Conservation (phyloP, 768 basidiomycete species). For the Myochromella boudieri region DNA sequence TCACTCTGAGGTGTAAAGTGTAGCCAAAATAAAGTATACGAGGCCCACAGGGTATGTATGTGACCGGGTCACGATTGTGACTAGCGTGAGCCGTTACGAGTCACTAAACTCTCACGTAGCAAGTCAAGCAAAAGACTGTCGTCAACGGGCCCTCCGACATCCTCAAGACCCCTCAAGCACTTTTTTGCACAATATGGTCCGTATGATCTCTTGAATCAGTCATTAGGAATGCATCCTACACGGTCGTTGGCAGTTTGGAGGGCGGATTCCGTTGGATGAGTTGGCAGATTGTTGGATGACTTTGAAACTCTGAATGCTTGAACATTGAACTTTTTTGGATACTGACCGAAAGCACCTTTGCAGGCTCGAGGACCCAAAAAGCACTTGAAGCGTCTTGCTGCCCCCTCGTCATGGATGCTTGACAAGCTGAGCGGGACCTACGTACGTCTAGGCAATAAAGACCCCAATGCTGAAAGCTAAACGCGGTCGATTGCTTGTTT, state of each 20-base stretch:
- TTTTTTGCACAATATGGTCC: conserved; percentile 45
- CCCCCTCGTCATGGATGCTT: conserved; percentile 99
- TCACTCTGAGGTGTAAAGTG: neutral
- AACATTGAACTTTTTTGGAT: conserved; percentile 9
- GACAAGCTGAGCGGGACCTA: conserved; percentile 97
- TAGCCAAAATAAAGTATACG: too few relatives aligned
- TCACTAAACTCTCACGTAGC: conserved; percentile 36
- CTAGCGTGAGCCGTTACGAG: conserved; percentile 4
- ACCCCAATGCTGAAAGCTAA: neutral
- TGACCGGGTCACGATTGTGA: conserved; percentile 8
- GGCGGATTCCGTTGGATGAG: conserved; percentile 38
- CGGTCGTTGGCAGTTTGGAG: conserved; percentile 18
- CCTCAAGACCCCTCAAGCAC: conserved; percentile 44
- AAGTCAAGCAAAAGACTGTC: conserved; percentile 34
- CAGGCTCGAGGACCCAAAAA: conserved; percentile 98
- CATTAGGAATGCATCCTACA: conserved; percentile 21
- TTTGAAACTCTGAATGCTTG: conserved; percentile 23
- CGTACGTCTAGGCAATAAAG: conserved; percentile 45
- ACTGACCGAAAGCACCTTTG: conserved; percentile 26
- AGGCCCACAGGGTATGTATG: too few relatives aligned
- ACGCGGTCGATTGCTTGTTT: conserved; percentile 8
- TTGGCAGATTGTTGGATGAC: conserved; percentile 35
- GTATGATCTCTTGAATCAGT: conserved; percentile 28
- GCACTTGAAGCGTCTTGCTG: conserved; percentile 96
- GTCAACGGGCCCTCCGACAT: conserved; percentile 44